Base-by-base conservation (phyloP, 192 early-diverging fungal species). In the Lobosporangium transversale region DNA sequence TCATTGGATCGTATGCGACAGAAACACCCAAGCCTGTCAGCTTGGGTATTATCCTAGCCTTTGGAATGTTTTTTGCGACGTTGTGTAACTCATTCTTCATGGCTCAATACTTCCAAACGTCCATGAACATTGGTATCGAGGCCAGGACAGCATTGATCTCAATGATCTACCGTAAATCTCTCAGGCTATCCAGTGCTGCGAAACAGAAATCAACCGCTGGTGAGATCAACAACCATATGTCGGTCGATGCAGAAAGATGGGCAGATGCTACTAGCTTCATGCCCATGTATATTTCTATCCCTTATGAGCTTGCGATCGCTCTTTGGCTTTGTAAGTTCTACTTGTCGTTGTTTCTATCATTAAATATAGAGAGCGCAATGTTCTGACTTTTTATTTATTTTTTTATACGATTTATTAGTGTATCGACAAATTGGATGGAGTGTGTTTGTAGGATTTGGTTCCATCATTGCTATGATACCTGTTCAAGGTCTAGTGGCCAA, bases 221-320 rank as follows among this genome's bases (percentile, higher is more conserved):
- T 7, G 81, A 82, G 43, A 82, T 82, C 49, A 64, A 66, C 23
- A 82, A 82, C 37, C 76, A 74, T 21, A 74, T 82, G 55, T 68
- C 62, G n/a, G 66, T 79, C 7, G 81, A 82, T 54, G 81, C 81
- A 14, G 73, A 76, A 35, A 44, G 73, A 15, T 76, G 64, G 73
- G 10, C 49, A 0, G 58, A 76, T 4, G 53, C 53, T 6, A 33
- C 59, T 24, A 53, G 35, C 4, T 66, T 67, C 30, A 32, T 76
- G 52, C 58, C 73, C 20, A 76, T 62, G 65, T 55, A 52, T 6
- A 23, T 76, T 40, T 53, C 49, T 14, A 67, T 62, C 29, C 64
- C 63, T 8, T 76, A 62, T 50, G 73, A 76, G 31, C 32, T 67
- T n/a, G 58, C 64, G 17, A 66, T 76, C 21, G 64, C 62, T 31